A percentile compares a stretch with the other conserved stretches of the same genome.
Evolutionary conservation across 2,329 filamentous ascomycete species (phyloP).

Genomic region (Aspergillus udagawae): DNA sequence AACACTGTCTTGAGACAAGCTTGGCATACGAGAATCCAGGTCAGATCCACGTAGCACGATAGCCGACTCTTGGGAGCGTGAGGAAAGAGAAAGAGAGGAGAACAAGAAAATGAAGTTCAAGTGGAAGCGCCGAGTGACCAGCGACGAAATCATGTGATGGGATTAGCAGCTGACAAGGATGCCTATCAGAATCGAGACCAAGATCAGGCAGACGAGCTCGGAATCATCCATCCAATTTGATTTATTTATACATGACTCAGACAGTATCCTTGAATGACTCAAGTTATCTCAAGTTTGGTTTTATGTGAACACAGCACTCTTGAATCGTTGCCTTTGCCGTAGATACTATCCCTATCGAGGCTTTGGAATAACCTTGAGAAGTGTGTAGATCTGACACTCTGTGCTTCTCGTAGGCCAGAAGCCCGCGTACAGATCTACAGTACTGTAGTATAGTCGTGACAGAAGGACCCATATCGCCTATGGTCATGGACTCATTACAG

Average conservation of each 20-base stretch:
- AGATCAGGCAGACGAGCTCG: background rate
- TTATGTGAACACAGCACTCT: background rate
- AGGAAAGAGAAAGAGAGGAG: slow-evolving; percentile 34
- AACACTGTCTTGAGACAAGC: slow-evolving; percentile 23
- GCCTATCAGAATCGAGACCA: slow-evolving; percentile 1
- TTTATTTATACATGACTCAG: background rate
- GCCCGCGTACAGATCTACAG: background rate
- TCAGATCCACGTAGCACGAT: slow-evolving; percentile 26
- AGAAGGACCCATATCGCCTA: background rate
- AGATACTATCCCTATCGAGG: background rate
- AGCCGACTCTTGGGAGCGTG: slow-evolving; percentile 44
- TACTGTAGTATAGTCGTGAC: background rate
- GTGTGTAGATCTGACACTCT: background rate
- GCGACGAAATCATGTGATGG: slow-evolving; percentile 23
- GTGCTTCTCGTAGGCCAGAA: background rate
- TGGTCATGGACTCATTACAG: too few species aligned
- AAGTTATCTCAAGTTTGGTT: background rate
- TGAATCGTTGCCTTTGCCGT: too few species aligned
- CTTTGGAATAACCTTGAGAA: background rate
- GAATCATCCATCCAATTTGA: background rate
- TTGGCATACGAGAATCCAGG: slow-evolving; percentile 48
- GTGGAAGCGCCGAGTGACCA: slow-evolving; percentile 14
- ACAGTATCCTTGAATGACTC: background rate
- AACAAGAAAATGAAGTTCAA: background rate
- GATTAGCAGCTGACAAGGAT: slow-evolving; percentile 16